phyloP scores from a whole-genome alignment of 352 stramenopile genomes.

The Thraustochytrium sp. region DNA sequence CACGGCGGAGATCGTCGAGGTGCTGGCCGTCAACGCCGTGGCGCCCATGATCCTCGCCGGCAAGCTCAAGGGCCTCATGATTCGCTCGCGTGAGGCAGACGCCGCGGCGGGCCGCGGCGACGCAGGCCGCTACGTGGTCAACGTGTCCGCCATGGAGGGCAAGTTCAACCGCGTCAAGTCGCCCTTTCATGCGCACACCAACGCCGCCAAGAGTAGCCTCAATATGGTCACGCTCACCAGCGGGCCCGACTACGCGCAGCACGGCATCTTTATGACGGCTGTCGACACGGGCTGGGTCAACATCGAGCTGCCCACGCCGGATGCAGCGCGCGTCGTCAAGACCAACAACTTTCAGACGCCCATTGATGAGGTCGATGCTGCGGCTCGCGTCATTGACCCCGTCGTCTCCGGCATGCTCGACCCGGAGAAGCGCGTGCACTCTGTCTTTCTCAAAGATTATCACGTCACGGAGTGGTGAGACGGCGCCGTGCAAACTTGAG shows the following conservation, averaged over 20 bases:
- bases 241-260: slow-evolving; percentile 84
- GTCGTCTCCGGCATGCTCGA: slow-evolving; percentile 62
- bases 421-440: neutral
- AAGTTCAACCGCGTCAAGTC: slow-evolving; percentile 98
- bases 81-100: slow-evolving; percentile 50
- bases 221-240: slow-evolving; percentile 98
- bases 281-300: slow-evolving; percentile 99
- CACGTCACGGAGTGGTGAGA: slow-evolving; percentile 23
- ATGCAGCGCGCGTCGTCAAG: slow-evolving; percentile 74
- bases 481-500: too few relatives aligned
- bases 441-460: slow-evolving; percentile 35
- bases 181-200: slow-evolving; percentile 91
- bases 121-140: slow-evolving; percentile 80
- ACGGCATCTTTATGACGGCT: slow-evolving; percentile 92
- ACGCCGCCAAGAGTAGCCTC: slow-evolving; percentile 94
- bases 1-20: slow-evolving; percentile 71
- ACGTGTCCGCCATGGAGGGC: slow-evolving; percentile 94
- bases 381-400: slow-evolving; percentile 86
- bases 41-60: slow-evolving; percentile 95
- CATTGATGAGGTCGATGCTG: slow-evolving; percentile 94
- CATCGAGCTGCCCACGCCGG: slow-evolving; percentile 90
- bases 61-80: slow-evolving; percentile 78
- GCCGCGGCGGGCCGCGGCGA: slow-evolving; percentile 47
- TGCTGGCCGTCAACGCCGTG: slow-evolving; percentile 88
- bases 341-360: slow-evolving; percentile 91